Conservation (phyloP, 2,329 filamentous ascomycete species). For the Raffaelea deltoideospora region DNA sequence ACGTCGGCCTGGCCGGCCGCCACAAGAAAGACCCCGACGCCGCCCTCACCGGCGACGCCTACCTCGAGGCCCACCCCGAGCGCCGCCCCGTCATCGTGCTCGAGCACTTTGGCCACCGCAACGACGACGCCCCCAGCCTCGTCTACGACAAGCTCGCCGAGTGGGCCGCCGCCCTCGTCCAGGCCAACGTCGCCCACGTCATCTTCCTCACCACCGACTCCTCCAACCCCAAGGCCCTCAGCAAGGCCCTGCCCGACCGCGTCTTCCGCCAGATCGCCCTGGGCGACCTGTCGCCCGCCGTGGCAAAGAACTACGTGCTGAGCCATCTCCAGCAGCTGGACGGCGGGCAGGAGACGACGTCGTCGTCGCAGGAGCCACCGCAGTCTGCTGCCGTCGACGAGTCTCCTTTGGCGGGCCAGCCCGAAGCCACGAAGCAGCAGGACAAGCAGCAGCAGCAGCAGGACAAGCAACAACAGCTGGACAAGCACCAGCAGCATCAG, state of each 20-base stretch:
- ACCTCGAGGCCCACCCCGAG: slow-evolving; percentile 79
- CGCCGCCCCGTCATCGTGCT: slow-evolving; percentile 70
- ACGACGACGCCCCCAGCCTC: slow-evolving; percentile 40
- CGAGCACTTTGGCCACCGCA: slow-evolving; percentile 82
- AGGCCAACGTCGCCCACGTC: slow-evolving; percentile 81
- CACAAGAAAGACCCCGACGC: slow-evolving; percentile 41
- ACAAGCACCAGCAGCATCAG: too few species aligned
- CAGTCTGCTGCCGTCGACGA: neutral
- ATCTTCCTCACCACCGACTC: slow-evolving; percentile 87
- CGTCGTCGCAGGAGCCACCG: slow-evolving; percentile 6
- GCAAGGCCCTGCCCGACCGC: slow-evolving; percentile 76
- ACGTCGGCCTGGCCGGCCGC: slow-evolving; percentile 56
- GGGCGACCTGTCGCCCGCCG: slow-evolving; percentile 71
- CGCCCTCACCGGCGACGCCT: slow-evolving; percentile 65
- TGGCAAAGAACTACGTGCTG: slow-evolving; percentile 83
- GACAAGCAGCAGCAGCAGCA: slow-evolving; percentile 5
- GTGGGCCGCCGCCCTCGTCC: slow-evolving; percentile 77
- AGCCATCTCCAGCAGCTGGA: slow-evolving; percentile 51
- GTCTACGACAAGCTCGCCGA: slow-evolving; percentile 71
- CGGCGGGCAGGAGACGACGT: slow-evolving; percentile 18
- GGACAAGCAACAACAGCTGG: too few species aligned
- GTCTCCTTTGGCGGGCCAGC: neutral
- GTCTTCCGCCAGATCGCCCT: slow-evolving; percentile 78
- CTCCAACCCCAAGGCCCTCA: slow-evolving; percentile 73
- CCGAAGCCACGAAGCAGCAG: neutral